A percentile compares a stretch with the other conserved stretches of the same genome.
Evolutionary conservation across 805 yeast genomes (phyloP).

Genomic region (Clavispora vitiphila): DNA sequence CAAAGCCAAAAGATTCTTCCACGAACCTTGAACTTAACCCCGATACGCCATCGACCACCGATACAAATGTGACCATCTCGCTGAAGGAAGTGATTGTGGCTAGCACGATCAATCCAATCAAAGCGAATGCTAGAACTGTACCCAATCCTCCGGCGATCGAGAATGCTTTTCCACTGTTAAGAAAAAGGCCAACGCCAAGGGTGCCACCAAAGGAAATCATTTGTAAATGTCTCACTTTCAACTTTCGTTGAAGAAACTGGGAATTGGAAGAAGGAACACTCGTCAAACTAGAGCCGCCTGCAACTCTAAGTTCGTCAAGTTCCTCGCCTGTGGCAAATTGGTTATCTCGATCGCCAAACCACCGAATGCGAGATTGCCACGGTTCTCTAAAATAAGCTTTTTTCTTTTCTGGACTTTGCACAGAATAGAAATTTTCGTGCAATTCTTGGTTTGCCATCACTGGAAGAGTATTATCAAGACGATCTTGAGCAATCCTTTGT

Average conservation of each 20-base stretch:
- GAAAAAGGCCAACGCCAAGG: constrained; percentile 67
- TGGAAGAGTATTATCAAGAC: constrained; percentile 21
- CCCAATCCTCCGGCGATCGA: constrained; percentile 77
- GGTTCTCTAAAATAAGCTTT: background rate
- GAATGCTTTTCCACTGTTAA: constrained; percentile 69
- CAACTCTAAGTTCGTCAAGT: constrained; percentile 1
- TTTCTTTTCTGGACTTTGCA: background rate
- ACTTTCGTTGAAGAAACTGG: constrained; percentile 46
- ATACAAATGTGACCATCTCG: constrained; percentile 75
- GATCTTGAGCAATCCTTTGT: constrained; percentile 11
- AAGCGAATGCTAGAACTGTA: constrained; percentile 57
- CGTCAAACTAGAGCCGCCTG: background rate
- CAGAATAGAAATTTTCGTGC: constrained; percentile 21
- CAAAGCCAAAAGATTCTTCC: constrained; percentile 73
- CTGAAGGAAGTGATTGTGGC: constrained; percentile 72
- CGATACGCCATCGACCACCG: constrained; percentile 74
- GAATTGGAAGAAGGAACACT: constrained; percentile 1
- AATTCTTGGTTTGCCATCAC: constrained; percentile 23
- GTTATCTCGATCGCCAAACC: background rate
- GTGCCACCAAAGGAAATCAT: constrained; percentile 80
- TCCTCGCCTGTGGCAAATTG: background rate
- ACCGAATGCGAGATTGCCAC: background rate
- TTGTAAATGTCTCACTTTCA: constrained; percentile 64
- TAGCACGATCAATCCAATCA: constrained; percentile 62
- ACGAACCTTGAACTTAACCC: constrained; percentile 72